Evolutionary conservation across 2,329 filamentous ascomycete species (phyloP).

Genomic region (Stagonosporopsis cucurbitacearum): DNA sequence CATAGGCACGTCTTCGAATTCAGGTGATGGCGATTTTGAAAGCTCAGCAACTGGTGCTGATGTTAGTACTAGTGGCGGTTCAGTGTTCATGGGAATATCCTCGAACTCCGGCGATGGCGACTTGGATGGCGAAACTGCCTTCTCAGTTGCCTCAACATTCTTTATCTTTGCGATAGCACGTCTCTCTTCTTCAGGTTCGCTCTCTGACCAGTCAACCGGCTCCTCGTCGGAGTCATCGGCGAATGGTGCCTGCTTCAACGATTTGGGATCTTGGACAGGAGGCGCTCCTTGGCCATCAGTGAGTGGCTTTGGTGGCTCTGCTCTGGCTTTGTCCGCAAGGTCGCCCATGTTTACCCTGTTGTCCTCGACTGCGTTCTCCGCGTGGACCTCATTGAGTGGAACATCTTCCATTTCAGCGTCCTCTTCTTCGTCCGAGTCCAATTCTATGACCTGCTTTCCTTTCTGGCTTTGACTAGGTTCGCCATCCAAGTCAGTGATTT

Average conservation of each 20-base stretch:
- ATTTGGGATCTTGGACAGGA: conserved; percentile 27
- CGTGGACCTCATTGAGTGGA: conserved; percentile 12
- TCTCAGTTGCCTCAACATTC: not conserved
- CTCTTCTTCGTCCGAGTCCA: conserved; percentile 67
- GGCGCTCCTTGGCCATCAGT: conserved; percentile 27
- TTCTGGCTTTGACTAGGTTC: conserved; percentile 52
- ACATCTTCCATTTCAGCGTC: conserved; percentile 44
- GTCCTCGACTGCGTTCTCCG: conserved; percentile 42
- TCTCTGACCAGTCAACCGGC: conserved; percentile 61
- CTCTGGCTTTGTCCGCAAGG: conserved; percentile 52
- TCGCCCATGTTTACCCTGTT: conserved; percentile 50
- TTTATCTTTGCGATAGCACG: not conserved
- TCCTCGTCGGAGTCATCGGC: conserved; percentile 48
- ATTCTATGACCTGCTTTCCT: conserved; percentile 63
- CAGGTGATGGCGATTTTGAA: conserved; percentile 54
- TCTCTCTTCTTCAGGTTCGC: conserved; percentile 50
- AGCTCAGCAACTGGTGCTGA: conserved; percentile 10
- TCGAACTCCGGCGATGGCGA: conserved; percentile 60
- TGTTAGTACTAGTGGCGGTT: not conserved
- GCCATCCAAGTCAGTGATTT: conserved; percentile 57
- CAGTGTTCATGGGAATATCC: conserved; percentile 50
- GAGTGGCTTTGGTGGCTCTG: conserved; percentile 49
- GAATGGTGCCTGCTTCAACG: conserved; percentile 29
- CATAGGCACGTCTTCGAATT: conserved; percentile 59
- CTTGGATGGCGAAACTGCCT: conserved; percentile 19